Conservation (phyloP, 2,329 filamentous ascomycete genomes). For the Emericellopsis cladophorae region DNA sequence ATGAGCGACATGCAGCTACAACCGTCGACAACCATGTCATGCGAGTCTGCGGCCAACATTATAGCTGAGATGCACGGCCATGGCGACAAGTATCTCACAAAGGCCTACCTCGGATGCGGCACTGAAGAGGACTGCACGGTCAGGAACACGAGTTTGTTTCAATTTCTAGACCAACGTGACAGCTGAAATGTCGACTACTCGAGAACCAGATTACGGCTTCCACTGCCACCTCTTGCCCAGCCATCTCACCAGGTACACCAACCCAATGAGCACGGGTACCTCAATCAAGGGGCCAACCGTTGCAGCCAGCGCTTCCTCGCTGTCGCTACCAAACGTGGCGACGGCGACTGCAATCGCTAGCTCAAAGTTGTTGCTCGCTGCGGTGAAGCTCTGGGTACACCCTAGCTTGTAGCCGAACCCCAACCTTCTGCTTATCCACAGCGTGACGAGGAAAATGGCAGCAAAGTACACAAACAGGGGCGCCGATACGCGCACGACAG, state of each 20-base stretch:
- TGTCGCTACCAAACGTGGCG: constrained; percentile 64
- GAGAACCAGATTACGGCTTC: background rate
- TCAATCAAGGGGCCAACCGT: constrained; percentile 81
- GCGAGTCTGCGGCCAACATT: constrained; percentile 19
- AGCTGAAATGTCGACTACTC: background rate
- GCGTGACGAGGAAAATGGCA: constrained; percentile 58
- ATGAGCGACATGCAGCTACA: constrained; percentile 8
- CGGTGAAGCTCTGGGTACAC: constrained; percentile 75
- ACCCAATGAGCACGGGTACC: constrained; percentile 63
- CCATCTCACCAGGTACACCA: constrained; percentile 64
- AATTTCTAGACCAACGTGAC: constrained; percentile 13
- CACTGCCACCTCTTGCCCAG: constrained; percentile 34
- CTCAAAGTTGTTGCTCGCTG: constrained; percentile 89
- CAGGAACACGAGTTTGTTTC: constrained; percentile 19
- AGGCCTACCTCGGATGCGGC: constrained; percentile 16
- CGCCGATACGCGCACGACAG: constrained; percentile 68
- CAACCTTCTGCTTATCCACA: constrained; percentile 47
- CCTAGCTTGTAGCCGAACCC: constrained; percentile 62
- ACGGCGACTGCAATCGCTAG: constrained; percentile 81
- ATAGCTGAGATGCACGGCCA: constrained; percentile 26
- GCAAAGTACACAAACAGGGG: constrained; percentile 74
- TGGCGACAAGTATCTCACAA: constrained; percentile 11
- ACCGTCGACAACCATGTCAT: constrained; percentile 20
- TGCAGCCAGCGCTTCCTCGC: constrained; percentile 67
- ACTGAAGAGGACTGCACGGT: constrained; percentile 15